Evolutionary conservation across 805 yeast species (phyloP), one percentile per base, ranked within the genome.

Genomic region (Teunomyces pallodes): DNA sequence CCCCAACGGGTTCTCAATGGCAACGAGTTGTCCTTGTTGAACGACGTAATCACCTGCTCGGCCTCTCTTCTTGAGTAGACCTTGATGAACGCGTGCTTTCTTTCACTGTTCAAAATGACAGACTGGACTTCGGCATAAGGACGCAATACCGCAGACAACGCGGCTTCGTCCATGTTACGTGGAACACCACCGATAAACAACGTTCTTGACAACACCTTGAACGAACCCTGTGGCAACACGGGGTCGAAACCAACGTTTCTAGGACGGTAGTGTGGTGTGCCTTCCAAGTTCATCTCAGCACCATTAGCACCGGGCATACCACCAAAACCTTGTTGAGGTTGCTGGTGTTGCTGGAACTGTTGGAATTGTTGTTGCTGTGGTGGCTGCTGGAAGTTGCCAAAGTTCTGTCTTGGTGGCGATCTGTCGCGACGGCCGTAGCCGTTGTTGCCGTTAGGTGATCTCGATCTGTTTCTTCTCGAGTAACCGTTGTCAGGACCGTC

Each of bases 21-120:
- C 62, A 73, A 70, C 8, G 80, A 66, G 36, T 86, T 85, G 52
- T 83, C 84, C 56, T 84, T 82, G 60, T 82, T 82, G 70, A 91
- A 90, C 36, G 83, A 80, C 36, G 79, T 75, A 49, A 90, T 78
- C 10, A 90, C 90, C 51, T 76, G 80, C 64, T 88, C 97, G 28
- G 99, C 99, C 67, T 92, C 98, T 32, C 76, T 78, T 68, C 99
- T 81, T 17, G 96, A 88, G 64, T 87, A 90, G 24, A 91, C 95
- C 69, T 94, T 94, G 41, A 92, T 96, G 62, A 94, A 94, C 0
- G 98, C 99, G 69, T 94, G 98, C 60, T 87, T 90, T 71, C 96
- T 84, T 55, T 90, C 96, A 54, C 81, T 80, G 70, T 92, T 90
- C 62, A 91, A 72, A 47, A 92, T 88, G 24, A 89, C 86, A 54